Evolutionary conservation across 768 basidiomycete species (phyloP).

Genomic region (Agrocybe chaxingu): DNA sequence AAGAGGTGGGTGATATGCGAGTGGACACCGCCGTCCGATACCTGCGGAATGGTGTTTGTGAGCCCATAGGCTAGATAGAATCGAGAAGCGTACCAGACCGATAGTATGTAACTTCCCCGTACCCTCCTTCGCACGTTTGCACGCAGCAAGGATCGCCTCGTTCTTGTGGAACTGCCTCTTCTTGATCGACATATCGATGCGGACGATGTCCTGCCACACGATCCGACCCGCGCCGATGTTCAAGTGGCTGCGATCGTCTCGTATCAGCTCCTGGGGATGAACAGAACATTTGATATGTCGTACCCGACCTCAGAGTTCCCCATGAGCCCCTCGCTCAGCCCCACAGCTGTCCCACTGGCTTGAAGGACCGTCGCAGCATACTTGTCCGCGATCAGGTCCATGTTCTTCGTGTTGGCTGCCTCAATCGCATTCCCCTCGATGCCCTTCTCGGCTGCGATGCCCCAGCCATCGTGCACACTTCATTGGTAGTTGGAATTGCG

Average conservation of each 20-base stretch:
- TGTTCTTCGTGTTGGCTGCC: constrained; percentile 79
- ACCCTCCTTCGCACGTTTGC: constrained; percentile 75
- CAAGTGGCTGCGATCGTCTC: constrained; percentile 58
- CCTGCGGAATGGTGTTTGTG: constrained; percentile 33
- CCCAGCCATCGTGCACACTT: constrained; percentile 97
- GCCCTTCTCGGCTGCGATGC: constrained; percentile 63
- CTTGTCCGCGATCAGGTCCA: constrained; percentile 82
- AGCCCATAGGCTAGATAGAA: neutral
- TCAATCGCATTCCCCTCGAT: constrained; percentile 88
- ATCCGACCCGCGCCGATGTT: constrained; percentile 95
- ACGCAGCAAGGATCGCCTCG: constrained; percentile 64
- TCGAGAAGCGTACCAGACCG: constrained; percentile 60
- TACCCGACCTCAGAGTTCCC: constrained; percentile 98
- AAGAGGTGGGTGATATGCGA: constrained; percentile 90
- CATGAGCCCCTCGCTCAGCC: constrained; percentile 92
- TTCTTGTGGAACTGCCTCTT: constrained; percentile 85
- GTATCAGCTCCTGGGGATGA: neutral
- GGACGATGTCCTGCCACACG: constrained; percentile 98
- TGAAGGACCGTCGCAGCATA: constrained; percentile 70
- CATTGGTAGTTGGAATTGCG: too few species aligned
- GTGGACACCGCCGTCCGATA: constrained; percentile 97
- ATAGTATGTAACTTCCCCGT: constrained; percentile 87
- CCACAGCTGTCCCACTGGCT: constrained; percentile 91
- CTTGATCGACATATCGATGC: constrained; percentile 89
- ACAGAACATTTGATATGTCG: constrained; percentile 25